Conservation (phyloP, 148 eudicot species). For the Camellia sinensis region DNA sequence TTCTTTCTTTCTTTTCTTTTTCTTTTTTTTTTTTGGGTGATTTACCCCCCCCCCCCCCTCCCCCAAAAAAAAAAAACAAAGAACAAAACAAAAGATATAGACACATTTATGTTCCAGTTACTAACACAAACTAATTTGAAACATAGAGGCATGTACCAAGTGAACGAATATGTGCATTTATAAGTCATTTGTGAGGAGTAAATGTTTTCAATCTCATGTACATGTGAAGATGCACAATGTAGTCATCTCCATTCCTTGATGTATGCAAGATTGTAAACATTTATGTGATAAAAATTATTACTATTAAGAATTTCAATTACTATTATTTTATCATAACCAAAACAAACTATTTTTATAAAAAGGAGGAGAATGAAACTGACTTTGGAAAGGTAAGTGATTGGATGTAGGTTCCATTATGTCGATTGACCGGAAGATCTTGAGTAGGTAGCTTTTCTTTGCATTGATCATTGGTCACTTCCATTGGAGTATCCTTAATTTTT, state of each 20-base stretch:
- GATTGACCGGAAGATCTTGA: conserved; percentile 3
- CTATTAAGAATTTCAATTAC: neutral
- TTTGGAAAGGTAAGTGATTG: neutral
- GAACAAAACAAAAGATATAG: neutral
- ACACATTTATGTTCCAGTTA: neutral
- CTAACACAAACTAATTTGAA: neutral
- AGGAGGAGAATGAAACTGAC: conserved; percentile 8
- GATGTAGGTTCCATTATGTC: neutral
- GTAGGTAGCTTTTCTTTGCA: neutral
- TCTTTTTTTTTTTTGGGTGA: no score
- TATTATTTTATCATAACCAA: no score
- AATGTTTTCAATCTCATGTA: neutral
- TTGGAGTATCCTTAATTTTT: neutral
- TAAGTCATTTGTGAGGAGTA: neutral
- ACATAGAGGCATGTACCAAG: neutral
- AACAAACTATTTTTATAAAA: neutral
- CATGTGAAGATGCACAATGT: neutral
- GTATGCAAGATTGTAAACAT: neutral
- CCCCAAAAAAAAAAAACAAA: no score
- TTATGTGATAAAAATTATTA: neutral
- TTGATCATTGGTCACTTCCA: neutral
- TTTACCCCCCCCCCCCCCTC: no score
- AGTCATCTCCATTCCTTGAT: neutral
- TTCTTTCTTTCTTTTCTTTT: no score
- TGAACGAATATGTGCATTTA: neutral